Evolutionary conservation across 2,329 filamentous ascomycete genomes (phyloP), one percentile per base, ranked within the genome.

Genomic region (Sclerotinia nivalis): DNA sequence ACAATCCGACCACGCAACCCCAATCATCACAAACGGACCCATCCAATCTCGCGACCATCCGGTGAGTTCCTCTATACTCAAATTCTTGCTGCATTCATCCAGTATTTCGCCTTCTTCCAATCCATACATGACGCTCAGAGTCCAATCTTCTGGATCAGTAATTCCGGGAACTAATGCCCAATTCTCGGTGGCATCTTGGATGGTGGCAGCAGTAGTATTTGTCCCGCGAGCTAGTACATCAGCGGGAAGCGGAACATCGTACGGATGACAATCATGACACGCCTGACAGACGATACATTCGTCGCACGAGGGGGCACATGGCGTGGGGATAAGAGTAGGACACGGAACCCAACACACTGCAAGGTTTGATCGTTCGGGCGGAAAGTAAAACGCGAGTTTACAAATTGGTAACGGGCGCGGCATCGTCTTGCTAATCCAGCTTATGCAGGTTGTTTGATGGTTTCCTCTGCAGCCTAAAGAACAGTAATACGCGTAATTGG

Each of bases 281-380:
- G 40, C 61, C 6, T 64, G 61, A 1, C 47, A 64, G 4, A 64
- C 47, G 13, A 64, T 64, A 22, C 61, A 64, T 4, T 20, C n/a
- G 5, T 64, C 5, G 47, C 47, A 64, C 7, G 8, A 25, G 1
- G 61, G 47, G 8, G 9, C 31, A 1, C 61, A 64, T 0, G 31
- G 34, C 15, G 3, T n/a, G 4, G 6, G n/a, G 1, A 5, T 25
- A 1, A 52, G 1, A 5, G 7, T 4, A 3, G n/a, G 61, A 64
- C 61, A 64, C 31, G 61, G 47, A 13, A 37, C 12, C 61, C 61
- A 64, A 5, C 34, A 40, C 0, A 52, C 18, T 0, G 12, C 9
- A 68, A 22, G 89, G 85, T 70, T 87, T 87, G 0, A 91, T 92
- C 13, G 7, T 2, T 52, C 9, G 49, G 47, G 47, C 8, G 61